Base-by-base conservation (phyloP, 768 basidiomycete genomes). In the Astraeus odoratus region DNA sequence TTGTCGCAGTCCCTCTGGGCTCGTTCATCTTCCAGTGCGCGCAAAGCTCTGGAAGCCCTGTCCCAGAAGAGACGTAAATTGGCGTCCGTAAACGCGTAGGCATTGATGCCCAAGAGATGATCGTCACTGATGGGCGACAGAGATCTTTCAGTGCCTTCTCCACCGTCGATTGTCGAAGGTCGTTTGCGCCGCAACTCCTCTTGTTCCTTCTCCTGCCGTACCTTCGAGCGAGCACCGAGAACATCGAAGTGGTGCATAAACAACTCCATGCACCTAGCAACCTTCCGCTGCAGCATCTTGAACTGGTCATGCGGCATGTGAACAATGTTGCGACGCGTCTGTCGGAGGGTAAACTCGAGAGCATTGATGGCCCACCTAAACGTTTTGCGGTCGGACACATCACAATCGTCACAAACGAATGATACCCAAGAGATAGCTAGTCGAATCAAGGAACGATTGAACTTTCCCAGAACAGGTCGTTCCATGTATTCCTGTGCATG, bases 281-380 rank as follows among this genome's bases (percentile, higher is more conserved):
- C 94, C 64, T 91, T 92, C 55, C 86, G 82, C 36, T 88, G 78
- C 26, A 99, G 72, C 69, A 89, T 78, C 57, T 87, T 81, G 61
- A 99, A 99, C 63, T 99, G 90, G 48, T 84, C 80, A 46, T 80
- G 77, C 10, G 89, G 84, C 42, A 98, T 76, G 20, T 94, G 83
- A 9, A 96, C 74, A 54, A 99, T 97, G 58, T 86, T 88, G 44
- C 89, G 81, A 51, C 83, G 78, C 12, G 93, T 97, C 44, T 94
- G 83, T 49, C 83, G 77, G 47, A 90, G 78, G 1, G 92, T 83
- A 59, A 93, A 97, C 59, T 96, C 92, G 24, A 99, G 78, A 2
- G 96, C 94, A 47, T 85, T 88, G 43, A 99, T 93, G 7, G 96
- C 94, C 94, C 94, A 98, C 60, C 88, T 86, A 75, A 99, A 99